Evolutionary conservation across 2,329 filamentous ascomycete species (phyloP).

Genomic region (Chrysosporium queenslandicum): DNA sequence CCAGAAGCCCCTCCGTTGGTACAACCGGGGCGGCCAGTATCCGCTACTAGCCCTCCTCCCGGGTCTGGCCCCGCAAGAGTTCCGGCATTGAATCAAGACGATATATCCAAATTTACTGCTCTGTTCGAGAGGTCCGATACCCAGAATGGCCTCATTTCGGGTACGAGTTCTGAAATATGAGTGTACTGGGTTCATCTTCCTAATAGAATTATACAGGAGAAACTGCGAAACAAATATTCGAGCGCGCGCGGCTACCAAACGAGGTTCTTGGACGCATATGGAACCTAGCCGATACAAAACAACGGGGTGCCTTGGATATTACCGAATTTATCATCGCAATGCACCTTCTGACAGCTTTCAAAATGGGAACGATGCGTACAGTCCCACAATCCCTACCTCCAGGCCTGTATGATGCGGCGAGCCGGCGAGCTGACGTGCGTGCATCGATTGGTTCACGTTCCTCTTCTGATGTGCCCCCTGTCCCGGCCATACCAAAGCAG

Average conservation of each 20-base stretch:
- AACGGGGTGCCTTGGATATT: conserved; percentile 72
- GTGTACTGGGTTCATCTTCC: background rate
- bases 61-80: conserved; percentile 62
- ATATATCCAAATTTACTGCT: conserved; percentile 77
- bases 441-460: conserved; percentile 45
- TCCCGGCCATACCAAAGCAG: conserved; percentile 68
- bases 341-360: conserved; percentile 89
- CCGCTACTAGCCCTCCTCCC: conserved; percentile 37
- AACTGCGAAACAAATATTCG: conserved; percentile 86
- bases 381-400: conserved; percentile 73
- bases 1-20: conserved; percentile 34
- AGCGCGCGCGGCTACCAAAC: conserved; percentile 80
- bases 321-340: conserved; percentile 97
- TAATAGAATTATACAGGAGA: conserved; percentile 48
- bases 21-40: too few relatives aligned
- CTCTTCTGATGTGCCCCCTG: conserved; percentile 42
- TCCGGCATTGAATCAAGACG: conserved; percentile 76
- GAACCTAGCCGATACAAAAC: conserved; percentile 88
- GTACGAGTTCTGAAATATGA: conserved; percentile 27
- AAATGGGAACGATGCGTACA: conserved; percentile 67
- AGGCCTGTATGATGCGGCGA: conserved; percentile 81
- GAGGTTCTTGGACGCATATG: conserved; percentile 90
- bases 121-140: conserved; percentile 84
- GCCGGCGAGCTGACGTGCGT: conserved; percentile 50
- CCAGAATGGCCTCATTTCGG: conserved; percentile 64